A percentile compares a stretch with the other conserved stretches of the same genome.
Evolutionary conservation across 495 filamentous ascomycete species (phyloP).

Genomic region (Talaromyces thailandensis): DNA sequence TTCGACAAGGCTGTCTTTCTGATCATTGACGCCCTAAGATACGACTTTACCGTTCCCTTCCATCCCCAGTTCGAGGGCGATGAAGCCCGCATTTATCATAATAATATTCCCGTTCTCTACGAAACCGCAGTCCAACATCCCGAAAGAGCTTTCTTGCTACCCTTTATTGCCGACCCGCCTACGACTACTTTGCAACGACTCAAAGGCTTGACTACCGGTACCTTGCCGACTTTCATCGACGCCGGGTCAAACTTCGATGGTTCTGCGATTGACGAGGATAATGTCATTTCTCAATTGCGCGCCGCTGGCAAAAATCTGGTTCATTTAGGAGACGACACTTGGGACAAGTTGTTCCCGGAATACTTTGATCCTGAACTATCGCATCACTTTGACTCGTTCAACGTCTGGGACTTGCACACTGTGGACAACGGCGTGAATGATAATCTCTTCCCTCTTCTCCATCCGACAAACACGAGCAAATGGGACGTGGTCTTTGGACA

Average conservation of each 20-base stretch:
- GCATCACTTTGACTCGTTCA: conserved; percentile 87
- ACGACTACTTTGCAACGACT: conserved; percentile 87
- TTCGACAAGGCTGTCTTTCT: conserved; percentile 89
- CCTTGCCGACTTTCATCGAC: conserved; percentile 89
- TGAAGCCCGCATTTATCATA: conserved; percentile 65
- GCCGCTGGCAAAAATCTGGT: conserved; percentile 76
- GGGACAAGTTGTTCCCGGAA: conserved; percentile 83
- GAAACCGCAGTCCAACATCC: conserved; percentile 66
- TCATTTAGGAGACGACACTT: conserved; percentile 94
- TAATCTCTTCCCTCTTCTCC: conserved; percentile 78
- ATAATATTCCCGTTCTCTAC: conserved; percentile 78
- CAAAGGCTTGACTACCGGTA: conserved; percentile 92
- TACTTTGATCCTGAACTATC: conserved; percentile 84
- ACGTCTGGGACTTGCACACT: conserved; percentile 96
- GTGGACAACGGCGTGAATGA: conserved; percentile 95
- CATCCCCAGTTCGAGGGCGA: conserved; percentile 37
- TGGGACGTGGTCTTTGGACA: conserved; percentile 95
- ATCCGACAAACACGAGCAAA: conserved; percentile 47
- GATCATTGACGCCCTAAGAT: conserved; percentile 87
- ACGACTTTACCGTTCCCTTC: conserved; percentile 91
- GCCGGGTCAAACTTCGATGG: conserved; percentile 92
- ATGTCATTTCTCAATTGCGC: conserved; percentile 75
- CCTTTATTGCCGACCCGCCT: conserved; percentile 95
- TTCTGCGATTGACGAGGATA: conserved; percentile 96
- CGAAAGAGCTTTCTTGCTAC: conserved; percentile 75